Base-by-base conservation (phyloP, 2,329 filamentous ascomycete species). In the Aureobasidium lini region DNA sequence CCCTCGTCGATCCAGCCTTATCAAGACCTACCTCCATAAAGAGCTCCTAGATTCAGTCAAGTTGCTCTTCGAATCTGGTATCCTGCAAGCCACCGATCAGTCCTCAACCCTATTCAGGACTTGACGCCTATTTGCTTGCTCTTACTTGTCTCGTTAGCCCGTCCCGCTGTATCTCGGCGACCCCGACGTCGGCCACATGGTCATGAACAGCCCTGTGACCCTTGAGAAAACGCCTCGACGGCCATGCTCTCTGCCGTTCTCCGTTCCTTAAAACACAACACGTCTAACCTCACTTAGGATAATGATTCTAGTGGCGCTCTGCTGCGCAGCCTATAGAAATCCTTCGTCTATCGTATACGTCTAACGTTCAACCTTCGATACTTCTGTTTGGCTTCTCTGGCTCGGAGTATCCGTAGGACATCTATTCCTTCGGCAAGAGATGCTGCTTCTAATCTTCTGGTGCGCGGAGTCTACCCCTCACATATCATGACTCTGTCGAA, bases 1-100 rank as follows among this genome's bases (percentile, higher is more conserved):
- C 50, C 36, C 50, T 54, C 34, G 50, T 54, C 50, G 50, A 54
- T 54, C 49, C 37, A 42, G 50, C 50, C 50, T 42, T 43, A 34
- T 54, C 50, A 11, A 54, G 37, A 43, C n/a, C 13, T 7, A 7
- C 16, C 11, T 42, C 39, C 28, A 16, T 29, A 54, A 23, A 34
- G 28, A 34, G 16, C 50, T 43, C 15, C 50, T 54, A 37, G 6
- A 43, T 54, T n/a, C 39, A 43, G 50, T 16, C 50, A 42, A 13
- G 1, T n/a, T 31, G 16, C 16, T n/a, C 31, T 11, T 23, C 47
- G 15, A 23, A 31, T 32, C 23, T 18, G 32, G 9, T 49, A 31
- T 37, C 6, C 37, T 54, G 37, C 50, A 54, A 54, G 50, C 50
- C 50, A 54, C 50, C 15, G 13, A 29, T 28, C 34, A 29, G n/a